Conservation (phyloP, 106 monocot species). For the Phalaenopsis aphrodite region DNA sequence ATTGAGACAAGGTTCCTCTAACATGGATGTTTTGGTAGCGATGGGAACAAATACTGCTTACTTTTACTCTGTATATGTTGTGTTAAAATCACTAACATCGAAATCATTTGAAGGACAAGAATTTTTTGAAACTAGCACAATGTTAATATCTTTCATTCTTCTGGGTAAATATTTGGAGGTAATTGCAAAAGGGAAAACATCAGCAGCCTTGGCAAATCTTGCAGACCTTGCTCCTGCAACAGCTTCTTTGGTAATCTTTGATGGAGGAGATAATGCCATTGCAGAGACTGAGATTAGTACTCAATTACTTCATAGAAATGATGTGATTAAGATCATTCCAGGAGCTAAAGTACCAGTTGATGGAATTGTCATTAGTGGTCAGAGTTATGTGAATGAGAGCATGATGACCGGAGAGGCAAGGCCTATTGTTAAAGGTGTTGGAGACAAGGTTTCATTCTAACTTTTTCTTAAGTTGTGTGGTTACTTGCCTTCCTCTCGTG, state of each 20-base stretch:
- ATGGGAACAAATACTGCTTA: constrained; percentile 92
- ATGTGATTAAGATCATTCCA: constrained; percentile 83
- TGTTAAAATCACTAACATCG: constrained; percentile 49
- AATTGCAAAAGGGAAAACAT: constrained; percentile 86
- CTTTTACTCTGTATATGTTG: constrained; percentile 76
- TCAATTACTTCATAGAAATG: constrained; percentile 79
- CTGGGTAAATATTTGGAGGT: constrained; percentile 90
- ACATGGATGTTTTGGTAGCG: constrained; percentile 90
- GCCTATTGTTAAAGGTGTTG: constrained; percentile 60
- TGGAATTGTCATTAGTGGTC: constrained; percentile 76
- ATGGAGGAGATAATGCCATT: constrained; percentile 51
- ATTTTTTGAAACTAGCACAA: constrained; percentile 89
- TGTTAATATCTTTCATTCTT: constrained; percentile 93
- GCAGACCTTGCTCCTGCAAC: constrained; percentile 85
- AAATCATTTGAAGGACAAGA: constrained; percentile 76
- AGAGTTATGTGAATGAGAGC: constrained; percentile 90
- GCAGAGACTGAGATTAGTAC: constrained; percentile 71
- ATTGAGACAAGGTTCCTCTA: constrained; percentile 57
- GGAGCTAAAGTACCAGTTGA: constrained; percentile 86
- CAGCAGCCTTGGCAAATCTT: constrained; percentile 75
- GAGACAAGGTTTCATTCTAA: constrained; percentile 60
- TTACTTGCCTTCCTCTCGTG: not conserved
- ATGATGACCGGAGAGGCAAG: constrained; percentile 93
- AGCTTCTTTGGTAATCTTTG: constrained; percentile 55
- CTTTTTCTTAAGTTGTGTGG: not conserved